A percentile compares a stretch with the other conserved stretches of the same genome.
These are phyloP conservation scores for Ogataea ganodermae DNA, from an alignment of 805 yeast species.

Conservation along the genomic window DNA sequence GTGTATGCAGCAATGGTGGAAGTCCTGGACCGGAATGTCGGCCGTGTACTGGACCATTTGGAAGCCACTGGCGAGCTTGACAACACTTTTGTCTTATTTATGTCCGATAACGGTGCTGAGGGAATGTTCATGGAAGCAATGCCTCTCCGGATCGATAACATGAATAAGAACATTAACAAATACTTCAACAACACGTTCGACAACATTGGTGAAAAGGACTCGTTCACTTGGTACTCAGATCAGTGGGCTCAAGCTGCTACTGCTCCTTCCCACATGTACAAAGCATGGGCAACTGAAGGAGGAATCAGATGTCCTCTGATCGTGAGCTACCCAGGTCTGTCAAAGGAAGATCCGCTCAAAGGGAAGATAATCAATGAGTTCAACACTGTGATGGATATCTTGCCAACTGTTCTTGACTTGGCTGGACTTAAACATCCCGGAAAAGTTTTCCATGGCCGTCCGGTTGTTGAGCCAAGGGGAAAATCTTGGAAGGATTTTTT, in stretches of 20 bases:
- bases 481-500: constrained; percentile 46
- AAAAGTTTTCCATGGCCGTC: constrained; percentile 40
- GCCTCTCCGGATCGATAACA: constrained; percentile 41
- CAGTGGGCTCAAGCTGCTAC: constrained; percentile 67
- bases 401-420: constrained; percentile 55
- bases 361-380: constrained; percentile 40
- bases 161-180: constrained; percentile 30
- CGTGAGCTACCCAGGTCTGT: constrained; percentile 43
- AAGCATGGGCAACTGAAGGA: constrained; percentile 61
- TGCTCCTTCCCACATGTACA: constrained; percentile 55
- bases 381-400: constrained; percentile 59
- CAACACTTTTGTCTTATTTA: constrained; percentile 57
- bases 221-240: constrained; percentile 54
- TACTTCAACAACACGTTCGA: constrained; percentile 45
- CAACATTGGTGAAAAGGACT: constrained; percentile 50
- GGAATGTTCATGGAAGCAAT: constrained; percentile 59
- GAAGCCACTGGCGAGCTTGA: constrained; percentile 47
- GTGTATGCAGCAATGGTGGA: constrained; percentile 69
- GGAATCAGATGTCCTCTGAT: constrained; percentile 61
- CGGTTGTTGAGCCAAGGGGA: constrained; percentile 48
- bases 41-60: constrained; percentile 46
- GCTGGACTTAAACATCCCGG: constrained; percentile 50
- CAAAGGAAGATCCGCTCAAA: constrained; percentile 12
- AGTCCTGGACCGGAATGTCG: constrained; percentile 51
- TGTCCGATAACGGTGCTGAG: constrained; percentile 69